Conservation (phyloP, 345 rosid genomes). For the Sonneratia alba region DNA sequence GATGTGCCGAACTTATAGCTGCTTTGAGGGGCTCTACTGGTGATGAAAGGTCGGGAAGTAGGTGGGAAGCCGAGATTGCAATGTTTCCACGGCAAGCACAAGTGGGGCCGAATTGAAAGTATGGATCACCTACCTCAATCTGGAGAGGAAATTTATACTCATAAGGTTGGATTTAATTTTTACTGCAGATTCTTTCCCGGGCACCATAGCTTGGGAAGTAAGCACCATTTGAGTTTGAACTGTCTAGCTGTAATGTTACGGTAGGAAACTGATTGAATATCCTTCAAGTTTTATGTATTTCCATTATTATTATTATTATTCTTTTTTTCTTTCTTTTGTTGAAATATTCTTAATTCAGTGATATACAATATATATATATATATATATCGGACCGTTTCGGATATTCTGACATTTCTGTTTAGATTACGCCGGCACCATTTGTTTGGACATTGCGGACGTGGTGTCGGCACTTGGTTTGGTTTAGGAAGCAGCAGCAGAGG, state of each 20-base stretch:
- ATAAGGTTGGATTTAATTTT: not conserved
- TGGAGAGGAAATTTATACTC: not conserved
- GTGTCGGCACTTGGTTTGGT: no score
- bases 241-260: not conserved
- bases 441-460: no score
- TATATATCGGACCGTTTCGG: no score
- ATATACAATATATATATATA: no score
- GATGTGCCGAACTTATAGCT: slow-evolving; percentile 4
- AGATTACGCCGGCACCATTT: no score
- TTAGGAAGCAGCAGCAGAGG: no score
- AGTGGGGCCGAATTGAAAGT: not conserved
- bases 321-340: not conserved
- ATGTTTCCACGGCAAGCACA: not conserved
- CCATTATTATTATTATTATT: not conserved
- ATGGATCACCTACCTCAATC: not conserved
- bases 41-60: not conserved
- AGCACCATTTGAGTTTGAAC: not conserved
- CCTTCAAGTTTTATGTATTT: not conserved
- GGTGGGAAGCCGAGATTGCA: not conserved
- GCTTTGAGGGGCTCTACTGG: not conserved
- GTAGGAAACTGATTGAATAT: not conserved
- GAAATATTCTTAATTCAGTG: no score
- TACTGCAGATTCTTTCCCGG: not conserved
- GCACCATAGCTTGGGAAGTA: not conserved
- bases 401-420: no score